These are phyloP conservation scores for Dothistroma septosporum DNA, from an alignment of 2,329 filamentous ascomycete species.

Conservation along the genomic window DNA sequence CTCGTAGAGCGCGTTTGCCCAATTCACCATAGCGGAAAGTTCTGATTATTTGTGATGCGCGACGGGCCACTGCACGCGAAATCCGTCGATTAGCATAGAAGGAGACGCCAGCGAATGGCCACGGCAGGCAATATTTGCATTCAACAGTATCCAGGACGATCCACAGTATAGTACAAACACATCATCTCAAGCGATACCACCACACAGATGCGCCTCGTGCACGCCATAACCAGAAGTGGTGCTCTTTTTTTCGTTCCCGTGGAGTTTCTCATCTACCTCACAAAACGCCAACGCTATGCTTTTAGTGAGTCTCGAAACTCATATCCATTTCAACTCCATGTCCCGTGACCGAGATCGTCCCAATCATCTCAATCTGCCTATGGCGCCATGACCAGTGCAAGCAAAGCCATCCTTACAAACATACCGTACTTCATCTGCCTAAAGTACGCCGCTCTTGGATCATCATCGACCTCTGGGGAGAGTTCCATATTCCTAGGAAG, in stretches of 20 bases:
- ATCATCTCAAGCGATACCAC: neutral
- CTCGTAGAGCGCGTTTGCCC: too few species aligned
- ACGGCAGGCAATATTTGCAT: neutral
- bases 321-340: neutral
- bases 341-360: neutral
- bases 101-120: neutral
- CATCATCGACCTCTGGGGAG: constrained; percentile 93
- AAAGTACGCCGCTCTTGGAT: constrained; percentile 95
- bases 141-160: neutral
- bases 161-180: neutral
- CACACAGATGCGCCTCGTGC: neutral
- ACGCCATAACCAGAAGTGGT: neutral
- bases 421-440: constrained; percentile 99
- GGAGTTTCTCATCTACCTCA: neutral
- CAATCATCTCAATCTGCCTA: constrained; percentile 17
- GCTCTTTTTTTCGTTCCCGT: neutral
- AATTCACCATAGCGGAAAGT: too few species aligned
- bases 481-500: constrained; percentile 92
- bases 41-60: too few species aligned
- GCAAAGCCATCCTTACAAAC: constrained; percentile 94
- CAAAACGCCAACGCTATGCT: constrained; percentile 8
- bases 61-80: neutral
- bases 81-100: neutral
- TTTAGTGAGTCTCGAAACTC: neutral
- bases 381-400: constrained; percentile 81